These are phyloP conservation scores for Meira miltonrushii DNA, from an alignment of 1,284 basidiomycete genomes.

Conservation along the genomic window DNA sequence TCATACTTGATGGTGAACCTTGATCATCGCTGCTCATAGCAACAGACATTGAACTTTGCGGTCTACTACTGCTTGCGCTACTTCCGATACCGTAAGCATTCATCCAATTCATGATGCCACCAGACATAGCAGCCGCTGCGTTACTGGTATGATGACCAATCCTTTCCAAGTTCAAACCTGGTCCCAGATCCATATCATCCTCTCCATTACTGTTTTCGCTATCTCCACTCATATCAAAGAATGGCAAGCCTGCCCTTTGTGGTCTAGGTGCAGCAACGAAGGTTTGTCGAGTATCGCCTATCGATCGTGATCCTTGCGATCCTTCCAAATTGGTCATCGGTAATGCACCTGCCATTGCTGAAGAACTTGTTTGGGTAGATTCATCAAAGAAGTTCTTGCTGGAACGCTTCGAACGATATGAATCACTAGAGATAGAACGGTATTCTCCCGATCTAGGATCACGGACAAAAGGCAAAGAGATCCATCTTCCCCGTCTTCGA, in stretches of 20 bases:
- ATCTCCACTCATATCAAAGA: conserved; percentile 12
- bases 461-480: conserved; percentile 23
- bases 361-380: neutral
- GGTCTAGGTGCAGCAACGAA: conserved; percentile 15
- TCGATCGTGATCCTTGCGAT: neutral
- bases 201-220: neutral
- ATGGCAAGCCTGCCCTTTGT: conserved; percentile 12
- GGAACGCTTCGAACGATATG: neutral
- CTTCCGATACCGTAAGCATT: conserved; percentile 13
- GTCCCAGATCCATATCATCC: conserved; percentile 5
- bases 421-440: neutral
- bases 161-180: neutral
- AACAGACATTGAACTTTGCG: neutral
- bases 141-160: neutral
- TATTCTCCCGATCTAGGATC: conserved; percentile 2
- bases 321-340: neutral
- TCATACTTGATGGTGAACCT: conserved; percentile 14
- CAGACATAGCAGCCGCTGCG: neutral
- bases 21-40: conserved; percentile 19
- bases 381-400: neutral
- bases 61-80: conserved; percentile 19
- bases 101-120: conserved; percentile 30
- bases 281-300: neutral
- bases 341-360: neutral
- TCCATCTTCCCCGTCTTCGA: conserved; percentile 21